phyloP scores from a whole-genome alignment of 306 rosid genomes.

The Fragaria vesca region DNA sequence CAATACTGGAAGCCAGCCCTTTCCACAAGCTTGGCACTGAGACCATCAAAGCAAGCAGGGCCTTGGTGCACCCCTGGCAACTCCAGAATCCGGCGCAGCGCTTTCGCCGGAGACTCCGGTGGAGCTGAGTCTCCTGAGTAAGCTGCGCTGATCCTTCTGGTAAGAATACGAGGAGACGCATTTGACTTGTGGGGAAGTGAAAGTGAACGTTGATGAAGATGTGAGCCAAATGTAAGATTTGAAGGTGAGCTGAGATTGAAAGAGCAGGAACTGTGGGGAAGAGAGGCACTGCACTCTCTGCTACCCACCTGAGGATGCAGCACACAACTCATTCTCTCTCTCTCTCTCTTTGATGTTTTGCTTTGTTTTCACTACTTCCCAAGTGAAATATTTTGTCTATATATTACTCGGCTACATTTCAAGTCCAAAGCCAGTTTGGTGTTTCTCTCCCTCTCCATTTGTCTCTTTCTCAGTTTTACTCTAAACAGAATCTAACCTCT shows the following conservation, averaged over 20 bases:
- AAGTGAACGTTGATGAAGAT: constrained; percentile 4
- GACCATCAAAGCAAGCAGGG: constrained; percentile 85
- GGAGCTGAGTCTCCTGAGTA: constrained; percentile 20
- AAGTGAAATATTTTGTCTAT: neutral
- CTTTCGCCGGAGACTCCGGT: constrained; percentile 42
- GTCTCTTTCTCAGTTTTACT: neutral
- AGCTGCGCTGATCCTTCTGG: constrained; percentile 15
- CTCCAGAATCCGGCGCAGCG: constrained; percentile 54
- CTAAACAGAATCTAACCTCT: neutral
- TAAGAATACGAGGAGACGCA: neutral
- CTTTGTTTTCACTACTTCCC: neutral
- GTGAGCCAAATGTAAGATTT: constrained; percentile 12
- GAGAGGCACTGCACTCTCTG: constrained; percentile 8
- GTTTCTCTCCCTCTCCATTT: neutral
- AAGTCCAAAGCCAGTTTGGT: neutral
- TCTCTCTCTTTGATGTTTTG: neutral
- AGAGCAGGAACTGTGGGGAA: neutral
- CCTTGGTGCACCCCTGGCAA: constrained; percentile 73
- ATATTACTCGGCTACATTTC: neutral
- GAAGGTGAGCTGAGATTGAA: constrained; percentile 10
- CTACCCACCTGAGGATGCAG: neutral
- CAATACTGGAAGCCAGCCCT: constrained; percentile 68
- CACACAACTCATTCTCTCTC: constrained; percentile 19
- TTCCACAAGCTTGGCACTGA: constrained; percentile 77
- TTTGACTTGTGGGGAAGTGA: constrained; percentile 15